phyloP scores from a whole-genome alignment of 164 flowering plant species.

The Aristolochia fimbriata region DNA sequence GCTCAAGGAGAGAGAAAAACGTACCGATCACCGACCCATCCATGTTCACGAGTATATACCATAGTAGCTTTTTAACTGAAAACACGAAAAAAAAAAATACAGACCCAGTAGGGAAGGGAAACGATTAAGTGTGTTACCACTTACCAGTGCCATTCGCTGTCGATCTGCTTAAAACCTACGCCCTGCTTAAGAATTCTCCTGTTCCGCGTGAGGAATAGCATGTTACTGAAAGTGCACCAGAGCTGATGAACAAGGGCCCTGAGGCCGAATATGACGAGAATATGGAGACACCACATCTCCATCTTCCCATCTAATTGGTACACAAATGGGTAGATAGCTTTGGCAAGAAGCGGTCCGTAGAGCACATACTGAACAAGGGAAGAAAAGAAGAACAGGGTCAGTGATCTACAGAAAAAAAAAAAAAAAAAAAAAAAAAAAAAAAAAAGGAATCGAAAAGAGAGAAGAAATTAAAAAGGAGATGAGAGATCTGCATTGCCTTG shows the following conservation, averaged over 20 bases:
- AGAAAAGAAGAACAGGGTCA: not conserved
- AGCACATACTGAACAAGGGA: slow-evolving; percentile 41
- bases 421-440: not conserved
- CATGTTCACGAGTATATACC: too few relatives aligned
- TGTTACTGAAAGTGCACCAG: slow-evolving; percentile 38
- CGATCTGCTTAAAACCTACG: slow-evolving; percentile 65
- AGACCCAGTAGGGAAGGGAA: too few relatives aligned
- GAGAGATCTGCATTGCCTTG: slow-evolving; percentile 13
- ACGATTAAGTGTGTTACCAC: too few relatives aligned
- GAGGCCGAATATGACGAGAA: slow-evolving; percentile 42
- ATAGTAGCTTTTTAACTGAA: too few relatives aligned
- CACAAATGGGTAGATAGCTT: slow-evolving; percentile 23
- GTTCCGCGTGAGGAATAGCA: slow-evolving; percentile 48
- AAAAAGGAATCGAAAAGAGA: not conserved
- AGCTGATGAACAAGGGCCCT: slow-evolving; percentile 39
- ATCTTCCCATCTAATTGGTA: slow-evolving; percentile 13
- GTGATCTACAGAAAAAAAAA: not conserved
- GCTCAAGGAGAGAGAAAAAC: slow-evolving; percentile 10
- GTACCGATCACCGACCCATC: too few relatives aligned
- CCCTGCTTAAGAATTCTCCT: slow-evolving; percentile 43
- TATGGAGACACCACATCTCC: slow-evolving; percentile 43
- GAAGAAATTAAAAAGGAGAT: not conserved
- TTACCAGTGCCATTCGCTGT: slow-evolving; percentile 83
- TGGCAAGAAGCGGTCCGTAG: slow-evolving; percentile 56
- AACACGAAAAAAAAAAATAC: too few relatives aligned